phyloP scores from a whole-genome alignment of 2,329 filamentous ascomycete species.

The Aspergillus sp. region DNA sequence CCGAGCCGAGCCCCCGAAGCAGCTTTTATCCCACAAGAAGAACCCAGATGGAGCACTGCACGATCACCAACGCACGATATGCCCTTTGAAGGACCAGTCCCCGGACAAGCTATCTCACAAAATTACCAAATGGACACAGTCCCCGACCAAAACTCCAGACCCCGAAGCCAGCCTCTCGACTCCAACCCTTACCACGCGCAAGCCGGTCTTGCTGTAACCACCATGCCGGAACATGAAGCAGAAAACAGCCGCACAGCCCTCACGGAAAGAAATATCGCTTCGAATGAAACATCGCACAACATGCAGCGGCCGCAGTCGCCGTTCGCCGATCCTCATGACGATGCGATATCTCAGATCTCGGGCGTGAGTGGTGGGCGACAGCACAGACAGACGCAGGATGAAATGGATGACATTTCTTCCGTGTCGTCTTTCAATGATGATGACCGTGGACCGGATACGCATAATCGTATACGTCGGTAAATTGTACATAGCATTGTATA shows the following conservation, averaged over 20 bases:
- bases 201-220: too few species aligned
- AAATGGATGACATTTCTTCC: slow-evolving; percentile 25
- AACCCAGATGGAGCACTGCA: not conserved
- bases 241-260: too few species aligned
- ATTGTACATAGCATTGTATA: too few species aligned
- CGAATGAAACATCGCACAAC: too few species aligned
- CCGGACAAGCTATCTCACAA: not conserved
- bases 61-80: slow-evolving; percentile 1
- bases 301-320: slow-evolving; percentile 13
- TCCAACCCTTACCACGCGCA: too few species aligned
- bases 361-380: slow-evolving; percentile 7
- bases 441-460: not conserved
- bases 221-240: too few species aligned
- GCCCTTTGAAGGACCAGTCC: slow-evolving; percentile 4
- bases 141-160: slow-evolving; percentile 6
- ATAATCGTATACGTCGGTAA: too few species aligned
- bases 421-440: slow-evolving; percentile 26
- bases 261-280: too few species aligned
- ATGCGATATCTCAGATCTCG: slow-evolving; percentile 23
- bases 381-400: slow-evolving; percentile 7
- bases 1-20: slow-evolving; percentile 3
- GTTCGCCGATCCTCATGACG: slow-evolving; percentile 18
- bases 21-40: slow-evolving; percentile 4
- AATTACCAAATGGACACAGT: slow-evolving; percentile 7
- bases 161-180: slow-evolving; percentile 4